These are phyloP conservation scores for Sapria himalayana DNA, from an alignment of 345 rosid genomes.

Conservation along the genomic window DNA sequence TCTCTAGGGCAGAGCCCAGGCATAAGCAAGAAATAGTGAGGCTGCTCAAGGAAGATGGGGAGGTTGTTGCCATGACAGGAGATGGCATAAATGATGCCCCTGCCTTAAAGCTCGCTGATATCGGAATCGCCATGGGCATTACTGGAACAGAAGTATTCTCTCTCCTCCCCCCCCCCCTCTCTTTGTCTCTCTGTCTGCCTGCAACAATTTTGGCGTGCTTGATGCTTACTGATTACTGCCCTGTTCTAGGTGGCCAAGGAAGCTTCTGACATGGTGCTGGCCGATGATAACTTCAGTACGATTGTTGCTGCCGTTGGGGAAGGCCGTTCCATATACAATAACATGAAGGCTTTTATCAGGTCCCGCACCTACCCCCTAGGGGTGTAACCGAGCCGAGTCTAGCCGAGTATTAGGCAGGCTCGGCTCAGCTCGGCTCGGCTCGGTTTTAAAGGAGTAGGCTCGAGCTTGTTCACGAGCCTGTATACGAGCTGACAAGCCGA, in stretches of 20 bases:
- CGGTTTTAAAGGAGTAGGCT: too few species aligned
- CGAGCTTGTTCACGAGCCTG: too few species aligned
- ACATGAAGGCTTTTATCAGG: slow-evolving; percentile 99
- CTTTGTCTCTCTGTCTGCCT: not conserved
- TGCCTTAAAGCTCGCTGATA: slow-evolving; percentile 90
- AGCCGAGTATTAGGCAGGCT: too few species aligned
- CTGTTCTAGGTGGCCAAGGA: slow-evolving; percentile 77
- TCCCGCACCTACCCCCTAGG: too few species aligned
- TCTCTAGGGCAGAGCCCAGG: slow-evolving; percentile 94
- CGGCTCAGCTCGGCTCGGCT: too few species aligned
- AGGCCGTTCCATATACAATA: slow-evolving; percentile 83
- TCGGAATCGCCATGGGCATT: slow-evolving; percentile 97
- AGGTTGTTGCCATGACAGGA: slow-evolving; percentile 98
- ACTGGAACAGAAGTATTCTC: slow-evolving; percentile 70
- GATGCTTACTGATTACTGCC: not conserved
- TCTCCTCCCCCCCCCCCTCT: not conserved
- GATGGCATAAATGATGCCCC: slow-evolving; percentile 99
- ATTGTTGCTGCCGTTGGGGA: slow-evolving; percentile 96
- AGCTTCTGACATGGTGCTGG: slow-evolving; percentile 95
- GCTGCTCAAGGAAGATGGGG: slow-evolving; percentile 91
- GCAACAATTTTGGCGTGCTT: not conserved
- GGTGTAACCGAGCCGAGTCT: too few species aligned
- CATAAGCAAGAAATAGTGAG: slow-evolving; percentile 98
- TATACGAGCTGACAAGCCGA: too few species aligned
- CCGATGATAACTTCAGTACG: slow-evolving; percentile 94